Conservation (phyloP, 352 stramenopile species). For the Plasmopara muralis region DNA sequence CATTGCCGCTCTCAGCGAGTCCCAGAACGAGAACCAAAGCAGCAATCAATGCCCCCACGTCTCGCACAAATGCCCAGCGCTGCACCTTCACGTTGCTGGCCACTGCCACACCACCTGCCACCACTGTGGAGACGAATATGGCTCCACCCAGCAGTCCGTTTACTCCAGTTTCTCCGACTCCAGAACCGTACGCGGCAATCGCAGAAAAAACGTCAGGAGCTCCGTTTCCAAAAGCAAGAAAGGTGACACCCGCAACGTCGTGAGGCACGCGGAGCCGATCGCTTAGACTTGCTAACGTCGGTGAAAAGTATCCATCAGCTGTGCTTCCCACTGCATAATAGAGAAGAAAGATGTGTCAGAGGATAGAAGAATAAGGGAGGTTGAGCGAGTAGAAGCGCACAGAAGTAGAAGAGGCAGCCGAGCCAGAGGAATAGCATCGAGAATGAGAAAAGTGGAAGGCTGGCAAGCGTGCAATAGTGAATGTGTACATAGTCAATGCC, state of each 20-base stretch:
- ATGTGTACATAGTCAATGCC: constrained; percentile 75
- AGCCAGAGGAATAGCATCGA: constrained; percentile 60
- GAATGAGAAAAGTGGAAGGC: constrained; percentile 42
- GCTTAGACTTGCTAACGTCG: constrained; percentile 93
- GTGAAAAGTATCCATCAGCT: constrained; percentile 97
- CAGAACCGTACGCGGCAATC: constrained; percentile 80
- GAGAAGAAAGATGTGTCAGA: constrained; percentile 10
- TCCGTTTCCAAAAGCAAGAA: constrained; percentile 97
- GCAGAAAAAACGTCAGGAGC: constrained; percentile 94
- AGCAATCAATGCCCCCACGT: constrained; percentile 45
- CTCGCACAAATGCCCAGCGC: constrained; percentile 56
- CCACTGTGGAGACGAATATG: constrained; percentile 94
- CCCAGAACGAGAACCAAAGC: constrained; percentile 47
- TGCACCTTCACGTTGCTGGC: constrained; percentile 53
- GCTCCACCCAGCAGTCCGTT: constrained; percentile 86
- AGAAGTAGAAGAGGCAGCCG: constrained; percentile 71
- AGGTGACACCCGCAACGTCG: constrained; percentile 94
- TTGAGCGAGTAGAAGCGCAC: constrained; percentile 24
- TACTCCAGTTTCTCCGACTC: constrained; percentile 69
- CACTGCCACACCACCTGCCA: constrained; percentile 87
- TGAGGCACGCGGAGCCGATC: constrained; percentile 79
- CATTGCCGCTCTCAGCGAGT: constrained; percentile 17
- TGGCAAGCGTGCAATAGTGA: constrained; percentile 62
- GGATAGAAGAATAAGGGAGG: background rate
- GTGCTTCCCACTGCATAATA: constrained; percentile 87